Evolutionary conservation across 805 yeast species (phyloP).

Genomic region (Yarrowia sp.): DNA sequence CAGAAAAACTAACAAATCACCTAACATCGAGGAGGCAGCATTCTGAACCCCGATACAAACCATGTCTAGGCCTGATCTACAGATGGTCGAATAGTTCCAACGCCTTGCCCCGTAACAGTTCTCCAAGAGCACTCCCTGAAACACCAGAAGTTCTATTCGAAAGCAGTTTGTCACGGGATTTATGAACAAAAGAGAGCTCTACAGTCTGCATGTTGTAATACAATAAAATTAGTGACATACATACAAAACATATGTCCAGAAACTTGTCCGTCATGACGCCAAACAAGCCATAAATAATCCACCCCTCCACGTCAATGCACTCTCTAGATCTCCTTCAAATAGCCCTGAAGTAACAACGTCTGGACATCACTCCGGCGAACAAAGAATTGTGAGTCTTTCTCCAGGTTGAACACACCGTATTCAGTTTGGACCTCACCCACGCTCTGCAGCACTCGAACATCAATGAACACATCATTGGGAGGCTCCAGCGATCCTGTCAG

Average conservation of each 20-base stretch:
- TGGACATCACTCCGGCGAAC: slow-evolving; percentile 94
- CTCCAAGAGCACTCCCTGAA: too few species aligned
- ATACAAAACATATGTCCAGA: not conserved
- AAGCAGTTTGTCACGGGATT: too few species aligned
- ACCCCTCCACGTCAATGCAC: not conserved
- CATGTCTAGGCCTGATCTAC: too few species aligned
- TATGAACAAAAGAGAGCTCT: too few species aligned
- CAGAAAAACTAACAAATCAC: too few species aligned
- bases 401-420: slow-evolving; percentile 89
- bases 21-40: too few species aligned
- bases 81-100: too few species aligned
- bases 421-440: slow-evolving; percentile 98
- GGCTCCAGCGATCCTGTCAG: slow-evolving; percentile 86
- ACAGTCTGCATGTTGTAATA: too few species aligned
- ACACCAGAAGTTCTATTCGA: too few species aligned
- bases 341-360: slow-evolving; percentile 89
- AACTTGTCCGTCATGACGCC: not conserved
- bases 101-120: too few species aligned
- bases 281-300: not conserved
- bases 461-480: slow-evolving; percentile 87
- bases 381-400: slow-evolving; percentile 90
- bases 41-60: too few species aligned
- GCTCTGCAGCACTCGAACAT: slow-evolving; percentile 86
- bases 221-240: not conserved
- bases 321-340: slow-evolving; percentile 63